A percentile compares a stretch with the other conserved stretches of the same genome.
Conservation (phyloP, 495 filamentous ascomycete genomes). For the Lasiosphaeriaceae sp. region DNA sequence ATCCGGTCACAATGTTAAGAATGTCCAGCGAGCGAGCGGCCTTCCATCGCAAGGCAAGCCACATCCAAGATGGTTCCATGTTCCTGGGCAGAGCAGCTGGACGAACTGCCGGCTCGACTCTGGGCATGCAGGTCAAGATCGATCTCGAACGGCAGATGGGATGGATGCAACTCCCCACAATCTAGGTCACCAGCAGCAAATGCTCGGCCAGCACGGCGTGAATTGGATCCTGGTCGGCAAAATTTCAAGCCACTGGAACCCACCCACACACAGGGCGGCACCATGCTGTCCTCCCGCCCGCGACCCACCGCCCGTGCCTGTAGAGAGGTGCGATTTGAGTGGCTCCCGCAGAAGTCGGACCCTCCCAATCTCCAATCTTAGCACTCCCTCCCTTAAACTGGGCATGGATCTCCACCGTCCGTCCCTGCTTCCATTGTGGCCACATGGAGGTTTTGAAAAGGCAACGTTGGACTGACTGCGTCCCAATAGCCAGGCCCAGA, state of each 20-base stretch:
- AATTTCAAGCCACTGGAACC: slow-evolving; percentile 20
- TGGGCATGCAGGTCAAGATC: slow-evolving; percentile 19
- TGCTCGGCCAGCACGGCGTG: slow-evolving; percentile 2
- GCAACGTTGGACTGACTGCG: background rate
- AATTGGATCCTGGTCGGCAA: slow-evolving; percentile 20
- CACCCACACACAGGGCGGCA: too few relatives aligned
- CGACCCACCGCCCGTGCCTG: slow-evolving; percentile 2
- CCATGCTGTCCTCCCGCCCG: too few relatives aligned
- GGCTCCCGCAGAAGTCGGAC: slow-evolving; percentile 16
- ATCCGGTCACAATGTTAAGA: too few relatives aligned
- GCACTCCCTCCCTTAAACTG: slow-evolving; percentile 5
- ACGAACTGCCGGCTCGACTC: background rate
- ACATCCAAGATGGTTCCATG: background rate
- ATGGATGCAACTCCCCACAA: slow-evolving; percentile 1
- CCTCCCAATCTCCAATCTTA: slow-evolving; percentile 4
- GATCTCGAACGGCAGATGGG: slow-evolving; percentile 10
- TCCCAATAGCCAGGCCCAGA: background rate
- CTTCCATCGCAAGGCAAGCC: too few relatives aligned
- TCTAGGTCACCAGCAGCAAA: background rate
- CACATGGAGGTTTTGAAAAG: slow-evolving; percentile 26
- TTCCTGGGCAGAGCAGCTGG: background rate
- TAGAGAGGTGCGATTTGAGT: slow-evolving; percentile 19
- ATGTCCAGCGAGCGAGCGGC: too few relatives aligned
- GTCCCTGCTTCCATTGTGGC: slow-evolving; percentile 22
- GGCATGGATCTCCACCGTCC: slow-evolving; percentile 17